These are phyloP conservation scores for Cordia subcordata DNA, from an alignment of 257 asterid genomes.

Conservation along the genomic window DNA sequence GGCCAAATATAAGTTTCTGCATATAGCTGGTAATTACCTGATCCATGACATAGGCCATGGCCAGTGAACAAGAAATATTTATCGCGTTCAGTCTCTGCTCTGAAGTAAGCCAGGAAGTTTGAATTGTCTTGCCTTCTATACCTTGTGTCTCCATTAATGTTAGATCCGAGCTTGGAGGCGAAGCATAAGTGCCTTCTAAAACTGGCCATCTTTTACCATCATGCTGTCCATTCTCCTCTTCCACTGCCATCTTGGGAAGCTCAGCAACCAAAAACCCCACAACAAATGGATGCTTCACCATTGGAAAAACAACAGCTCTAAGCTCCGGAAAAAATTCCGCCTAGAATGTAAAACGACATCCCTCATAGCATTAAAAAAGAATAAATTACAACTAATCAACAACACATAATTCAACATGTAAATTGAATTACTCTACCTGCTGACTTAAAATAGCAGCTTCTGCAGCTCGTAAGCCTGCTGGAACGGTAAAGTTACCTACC, in stretches of 20 bases:
- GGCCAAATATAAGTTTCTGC: not conserved
- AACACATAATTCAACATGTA: not conserved
- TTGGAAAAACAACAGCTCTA: conserved; percentile 85
- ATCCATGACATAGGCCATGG: conserved; percentile 95
- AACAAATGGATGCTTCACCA: conserved; percentile 90
- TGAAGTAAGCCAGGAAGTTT: conserved; percentile 37
- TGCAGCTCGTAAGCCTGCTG: conserved; percentile 82
- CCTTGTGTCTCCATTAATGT: conserved; percentile 39
- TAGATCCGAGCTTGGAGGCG: conserved; percentile 35
- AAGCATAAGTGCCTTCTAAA: conserved; percentile 36
- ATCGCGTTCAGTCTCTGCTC: conserved; percentile 76
- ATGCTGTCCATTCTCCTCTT: conserved; percentile 30
- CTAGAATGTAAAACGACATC: conserved; percentile 41
- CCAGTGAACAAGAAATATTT: conserved; percentile 72
- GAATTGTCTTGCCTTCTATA: conserved; percentile 34
- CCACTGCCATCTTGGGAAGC: conserved; percentile 45
- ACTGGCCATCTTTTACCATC: conserved; percentile 32
- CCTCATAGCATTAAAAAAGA: conserved; percentile 19
- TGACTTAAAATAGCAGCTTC: conserved; percentile 73
- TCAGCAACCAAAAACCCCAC: conserved; percentile 97
- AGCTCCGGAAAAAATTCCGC: conserved; percentile 75
- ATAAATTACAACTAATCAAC: not conserved
- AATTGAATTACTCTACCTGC: conserved; percentile 39
- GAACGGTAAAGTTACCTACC: conserved; percentile 57
- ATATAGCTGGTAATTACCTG: conserved; percentile 48